These are phyloP conservation scores for Guadua angustifolia DNA, from an alignment of 176 grass and related monocot genomes.

Conservation along the genomic window DNA sequence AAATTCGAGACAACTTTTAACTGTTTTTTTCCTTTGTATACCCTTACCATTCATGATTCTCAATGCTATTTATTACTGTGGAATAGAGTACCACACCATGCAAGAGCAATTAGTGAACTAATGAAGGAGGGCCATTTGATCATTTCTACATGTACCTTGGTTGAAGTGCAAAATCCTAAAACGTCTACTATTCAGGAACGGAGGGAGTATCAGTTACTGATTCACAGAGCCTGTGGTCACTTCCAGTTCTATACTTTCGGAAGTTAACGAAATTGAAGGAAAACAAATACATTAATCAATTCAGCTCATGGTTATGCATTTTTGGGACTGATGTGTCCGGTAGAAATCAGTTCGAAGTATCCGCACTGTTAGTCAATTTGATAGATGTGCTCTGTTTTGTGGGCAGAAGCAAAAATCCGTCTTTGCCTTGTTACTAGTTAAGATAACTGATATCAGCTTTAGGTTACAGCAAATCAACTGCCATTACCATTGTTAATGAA, in stretches of 20 bases:
- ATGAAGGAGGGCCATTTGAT: too few relatives aligned
- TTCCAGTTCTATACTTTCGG: slow-evolving; percentile 34
- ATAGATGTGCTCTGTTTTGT: slow-evolving; percentile 35
- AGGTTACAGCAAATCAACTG: slow-evolving; percentile 46
- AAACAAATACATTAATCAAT: slow-evolving; percentile 47
- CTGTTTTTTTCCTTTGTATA: too few relatives aligned
- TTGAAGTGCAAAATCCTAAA: too few relatives aligned
- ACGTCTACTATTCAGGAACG: too few relatives aligned
- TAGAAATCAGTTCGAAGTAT: slow-evolving; percentile 45
- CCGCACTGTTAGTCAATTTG: slow-evolving; percentile 30
- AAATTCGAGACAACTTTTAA: too few relatives aligned
- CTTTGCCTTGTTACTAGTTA: slow-evolving; percentile 40
- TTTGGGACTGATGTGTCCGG: background rate
- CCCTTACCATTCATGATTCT: too few relatives aligned
- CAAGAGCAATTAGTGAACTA: too few relatives aligned
- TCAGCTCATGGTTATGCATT: slow-evolving; percentile 41
- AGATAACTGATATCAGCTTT: slow-evolving; percentile 32
- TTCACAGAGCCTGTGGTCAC: slow-evolving; percentile 38
- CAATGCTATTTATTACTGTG: too few relatives aligned
- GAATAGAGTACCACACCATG: too few relatives aligned
- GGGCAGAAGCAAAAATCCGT: slow-evolving; percentile 36
- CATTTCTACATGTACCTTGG: too few relatives aligned
- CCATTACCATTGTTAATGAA: slow-evolving; percentile 37
- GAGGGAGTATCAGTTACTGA: slow-evolving; percentile 15
- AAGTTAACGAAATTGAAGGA: slow-evolving; percentile 42